These are phyloP conservation scores for Penicillium malachiteum DNA, from an alignment of 495 filamentous ascomycete species.

Conservation along the genomic window DNA sequence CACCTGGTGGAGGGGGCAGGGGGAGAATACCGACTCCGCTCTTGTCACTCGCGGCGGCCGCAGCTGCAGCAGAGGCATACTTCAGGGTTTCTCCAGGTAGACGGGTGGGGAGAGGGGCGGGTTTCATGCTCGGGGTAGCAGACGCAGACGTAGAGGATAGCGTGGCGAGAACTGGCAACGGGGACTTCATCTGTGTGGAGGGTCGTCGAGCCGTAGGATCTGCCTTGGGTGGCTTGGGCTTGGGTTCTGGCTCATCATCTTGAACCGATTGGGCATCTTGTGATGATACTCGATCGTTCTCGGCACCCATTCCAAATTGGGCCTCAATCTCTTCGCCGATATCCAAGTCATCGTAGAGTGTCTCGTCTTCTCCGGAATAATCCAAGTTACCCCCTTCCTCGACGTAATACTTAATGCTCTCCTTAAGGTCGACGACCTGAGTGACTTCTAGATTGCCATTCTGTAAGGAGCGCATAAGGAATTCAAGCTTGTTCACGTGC, in stretches of 20 bases:
- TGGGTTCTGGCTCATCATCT: slow-evolving; percentile 71
- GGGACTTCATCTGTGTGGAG: slow-evolving; percentile 90
- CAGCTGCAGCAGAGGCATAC: slow-evolving; percentile 94
- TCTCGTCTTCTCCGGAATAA: slow-evolving; percentile 81
- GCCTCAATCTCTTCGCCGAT: slow-evolving; percentile 85
- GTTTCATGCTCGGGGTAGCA: slow-evolving; percentile 79
- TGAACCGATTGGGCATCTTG: slow-evolving; percentile 93
- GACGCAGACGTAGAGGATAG: slow-evolving; percentile 57
- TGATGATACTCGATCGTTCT: slow-evolving; percentile 85
- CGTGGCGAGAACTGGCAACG: slow-evolving; percentile 84
- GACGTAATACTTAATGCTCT: slow-evolving; percentile 92
- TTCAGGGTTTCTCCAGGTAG: slow-evolving; percentile 87
- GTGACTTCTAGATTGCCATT: slow-evolving; percentile 87
- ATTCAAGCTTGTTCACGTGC: slow-evolving; percentile 89
- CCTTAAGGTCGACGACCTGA: slow-evolving; percentile 82
- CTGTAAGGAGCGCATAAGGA: slow-evolving; percentile 83
- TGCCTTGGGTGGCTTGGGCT: slow-evolving; percentile 48
- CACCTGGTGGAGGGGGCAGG: slow-evolving; percentile 81
- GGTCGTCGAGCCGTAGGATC: slow-evolving; percentile 64
- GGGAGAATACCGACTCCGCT: slow-evolving; percentile 85
- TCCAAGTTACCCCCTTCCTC: slow-evolving; percentile 84
- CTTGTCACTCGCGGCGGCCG: slow-evolving; percentile 90
- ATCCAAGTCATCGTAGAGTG: slow-evolving; percentile 92
- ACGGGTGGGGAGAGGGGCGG: slow-evolving; percentile 80
- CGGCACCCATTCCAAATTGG: slow-evolving; percentile 74